Percentiles rank a stretch among this genome's conserved stretches.
These are phyloP conservation scores for Phalaenopsis equestris DNA, from an alignment of 106 monocot species.

Conservation along the genomic window DNA sequence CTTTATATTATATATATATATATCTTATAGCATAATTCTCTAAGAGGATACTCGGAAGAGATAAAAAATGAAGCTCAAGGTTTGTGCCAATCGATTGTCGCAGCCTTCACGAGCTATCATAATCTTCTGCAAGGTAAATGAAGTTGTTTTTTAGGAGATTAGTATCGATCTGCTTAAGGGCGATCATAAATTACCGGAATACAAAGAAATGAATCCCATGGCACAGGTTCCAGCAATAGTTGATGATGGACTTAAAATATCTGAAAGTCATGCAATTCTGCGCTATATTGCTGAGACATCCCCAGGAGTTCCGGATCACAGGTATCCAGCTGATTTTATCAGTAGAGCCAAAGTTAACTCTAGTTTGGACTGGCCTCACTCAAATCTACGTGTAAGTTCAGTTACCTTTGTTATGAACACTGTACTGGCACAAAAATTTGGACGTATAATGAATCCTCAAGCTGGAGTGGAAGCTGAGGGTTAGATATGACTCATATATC, in stretches of 20 bases:
- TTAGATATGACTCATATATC: too few relatives aligned
- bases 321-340: constrained; percentile 83
- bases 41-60: too few relatives aligned
- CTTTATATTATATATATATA: too few relatives aligned
- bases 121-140: constrained; percentile 94
- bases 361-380: constrained; percentile 95
- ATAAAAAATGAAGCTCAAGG: constrained; percentile 39
- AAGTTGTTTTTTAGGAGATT: constrained; percentile 87
- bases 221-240: constrained; percentile 74
- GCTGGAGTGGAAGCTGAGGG: neutral
- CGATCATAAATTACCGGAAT: constrained; percentile 53
- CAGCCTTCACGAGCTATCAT: constrained; percentile 85
- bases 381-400: constrained; percentile 69
- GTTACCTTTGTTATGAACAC: too few relatives aligned
- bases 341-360: constrained; percentile 75
- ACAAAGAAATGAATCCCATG: constrained; percentile 90
- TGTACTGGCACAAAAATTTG: too few relatives aligned
- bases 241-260: constrained; percentile 77
- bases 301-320: neutral
- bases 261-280: constrained; percentile 31
- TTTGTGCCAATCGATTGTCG: constrained; percentile 75
- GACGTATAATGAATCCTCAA: too few relatives aligned
- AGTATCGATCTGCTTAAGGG: constrained; percentile 44
- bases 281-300: too few relatives aligned
- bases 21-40: too few relatives aligned